Base-by-base conservation (phyloP, 2,329 filamentous ascomycete species). In the Pseudogymnoascus destructans region DNA sequence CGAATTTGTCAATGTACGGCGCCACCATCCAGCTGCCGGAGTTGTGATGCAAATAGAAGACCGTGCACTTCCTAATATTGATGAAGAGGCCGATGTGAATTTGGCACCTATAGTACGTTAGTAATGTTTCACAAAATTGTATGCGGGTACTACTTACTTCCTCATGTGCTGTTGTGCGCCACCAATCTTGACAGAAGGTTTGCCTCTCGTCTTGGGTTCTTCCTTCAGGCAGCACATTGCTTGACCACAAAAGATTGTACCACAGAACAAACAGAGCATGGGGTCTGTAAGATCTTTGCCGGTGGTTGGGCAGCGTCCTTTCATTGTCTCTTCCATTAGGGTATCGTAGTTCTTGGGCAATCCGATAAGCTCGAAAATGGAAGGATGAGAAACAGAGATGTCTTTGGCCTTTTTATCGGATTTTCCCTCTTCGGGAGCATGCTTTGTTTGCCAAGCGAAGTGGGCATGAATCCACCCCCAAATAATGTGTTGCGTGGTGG, bases 231-330 rank as follows among this genome's bases (percentile, higher is more conserved):
- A 98, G 73, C 93, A 98, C 52, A 91, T 86, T 49, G 87, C 89
- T 74, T 98, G 93, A 8, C 87, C 89, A 72, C 93, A 98, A 72
- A 96, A 92, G 38, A 98, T 89, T n/a, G 91, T 90, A 32, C 93
- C 92, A 68, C 93, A 98, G 73, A 96, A 89, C 36, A 98, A 79
- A 68, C 93, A 98, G 35, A 98, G 81, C 63, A 87, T 88, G 0
- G 93, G 90, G 70, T 98, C 95, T 1, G 85, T 86, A 56, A 98
- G 75, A 65, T 96, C 92, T 69, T 93, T 95, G 63, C 90, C 90
- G 1, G 89, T 95, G 1, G 85, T 95, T 0, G 90, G 90, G 67
- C 93, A 98, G 55, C 80, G 84, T 57, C 86, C 77, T 63, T 84
- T 84, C 64, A 93, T 92, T 23, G 89, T 89, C 72, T 95, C 91